Conservation (phyloP, 2,329 filamentous ascomycete genomes). For the Cladosporium sp. region DNA sequence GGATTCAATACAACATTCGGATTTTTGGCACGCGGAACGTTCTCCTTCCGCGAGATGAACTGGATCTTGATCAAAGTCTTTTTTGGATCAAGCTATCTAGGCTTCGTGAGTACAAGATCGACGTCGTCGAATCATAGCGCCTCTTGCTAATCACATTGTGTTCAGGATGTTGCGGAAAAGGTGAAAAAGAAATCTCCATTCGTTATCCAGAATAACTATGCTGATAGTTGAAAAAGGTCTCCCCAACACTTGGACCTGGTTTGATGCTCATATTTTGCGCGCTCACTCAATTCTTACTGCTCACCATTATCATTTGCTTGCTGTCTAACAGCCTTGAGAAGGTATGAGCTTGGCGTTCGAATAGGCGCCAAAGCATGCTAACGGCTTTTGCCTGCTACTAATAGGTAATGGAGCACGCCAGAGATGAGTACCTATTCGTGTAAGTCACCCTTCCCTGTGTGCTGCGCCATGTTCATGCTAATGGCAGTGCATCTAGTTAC, state of each 20-base stretch:
- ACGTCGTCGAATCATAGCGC: no score
- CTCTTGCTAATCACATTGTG: no score
- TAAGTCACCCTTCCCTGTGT: conserved; percentile 39
- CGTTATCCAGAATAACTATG: conserved; percentile 6
- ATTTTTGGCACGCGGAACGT: conserved; percentile 66
- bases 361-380: conserved; percentile 28
- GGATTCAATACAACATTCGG: conserved; percentile 85
- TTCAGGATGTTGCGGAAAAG: conserved; percentile 43
- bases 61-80: conserved; percentile 77
- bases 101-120: conserved; percentile 64
- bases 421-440: conserved; percentile 75
- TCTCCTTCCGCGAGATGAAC: conserved; percentile 63
- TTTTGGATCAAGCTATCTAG: conserved; percentile 70
- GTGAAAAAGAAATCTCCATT: conserved; percentile 29
- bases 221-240: conserved; percentile 30
- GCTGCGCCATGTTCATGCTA: conserved; percentile 15
- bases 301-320: conserved; percentile 73
- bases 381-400: conserved; percentile 16
- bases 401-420: conserved; percentile 56
- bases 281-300: conserved; percentile 71
- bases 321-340: conserved; percentile 68
- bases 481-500: conserved; percentile 36
- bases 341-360: conserved; percentile 33
- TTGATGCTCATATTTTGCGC: conserved; percentile 68
- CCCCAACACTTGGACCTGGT: conserved; percentile 47